Base-by-base conservation (phyloP, 169 alveolate genomes). In the Cryptosporidium tyzzeri region DNA sequence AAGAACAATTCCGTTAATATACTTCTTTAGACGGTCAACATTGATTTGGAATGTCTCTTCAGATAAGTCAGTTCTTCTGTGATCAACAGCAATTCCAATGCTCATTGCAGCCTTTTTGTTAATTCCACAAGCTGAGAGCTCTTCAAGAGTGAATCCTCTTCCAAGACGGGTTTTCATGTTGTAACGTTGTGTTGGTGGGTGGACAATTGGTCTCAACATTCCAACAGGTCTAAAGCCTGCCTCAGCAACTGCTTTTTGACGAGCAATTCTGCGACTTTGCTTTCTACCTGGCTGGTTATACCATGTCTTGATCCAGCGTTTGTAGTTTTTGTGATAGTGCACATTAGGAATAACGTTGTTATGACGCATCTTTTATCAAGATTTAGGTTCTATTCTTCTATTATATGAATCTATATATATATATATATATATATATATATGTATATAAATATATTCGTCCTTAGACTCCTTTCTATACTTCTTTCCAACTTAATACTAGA, bases 21-120 rank as follows among this genome's bases (percentile, higher is more conserved):
- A 98, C 75, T 96, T 96, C 96, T 97, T 96, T 71, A 99, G 97
- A 89, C 99, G 95, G 92, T 96, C 95, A 61, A 97, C 98, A 93
- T 99, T 99, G 85, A 91, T 67, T 85, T 96, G 94, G 84, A 98
- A 94, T 84, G 98, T 94, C 93, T 98, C 99, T 75, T 96, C 95
- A 69, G 95, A 93, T 85, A 96, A 92, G 96, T 98, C 97, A 80
- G 96, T 94, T 93, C 99, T 96, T 92, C 99, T 97, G 94, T 97
- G 99, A 94, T 99, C 99, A 68, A 97, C 99, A 45, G 98, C 93
- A 85, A 99, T 97, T 71, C 99, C 99, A 74, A 99, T 95, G 61
- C 99, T 96, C 93, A 95, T 92, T 69, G 99, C 99, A 69, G 97
- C 98, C 91, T 94, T 91, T 71, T 96, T 95, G 80, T 96, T 93